Percentiles rank a stretch among this genome's conserved stretches.
Conservation (phyloP, 2,329 filamentous ascomycete species). For the Aquanectria penicillioides region DNA sequence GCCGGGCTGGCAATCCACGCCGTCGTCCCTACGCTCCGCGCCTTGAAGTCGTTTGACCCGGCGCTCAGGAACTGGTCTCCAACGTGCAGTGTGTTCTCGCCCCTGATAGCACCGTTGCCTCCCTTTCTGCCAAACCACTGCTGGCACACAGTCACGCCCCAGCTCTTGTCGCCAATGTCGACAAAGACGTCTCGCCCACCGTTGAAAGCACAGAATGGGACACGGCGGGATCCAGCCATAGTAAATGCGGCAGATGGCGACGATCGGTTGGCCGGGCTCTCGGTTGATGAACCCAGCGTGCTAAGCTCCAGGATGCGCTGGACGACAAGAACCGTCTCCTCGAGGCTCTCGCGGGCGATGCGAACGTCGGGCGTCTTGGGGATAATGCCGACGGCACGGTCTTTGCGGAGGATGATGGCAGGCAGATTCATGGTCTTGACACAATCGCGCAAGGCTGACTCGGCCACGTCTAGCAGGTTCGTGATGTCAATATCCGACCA, state of each 20-base stretch:
- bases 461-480: slow-evolving; percentile 87
- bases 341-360: slow-evolving; percentile 87
- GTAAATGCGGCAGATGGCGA: slow-evolving; percentile 22
- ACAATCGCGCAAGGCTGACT: slow-evolving; percentile 84
- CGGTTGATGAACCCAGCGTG: slow-evolving; percentile 56
- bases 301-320: slow-evolving; percentile 92
- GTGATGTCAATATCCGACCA: slow-evolving; percentile 83
- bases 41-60: slow-evolving; percentile 97
- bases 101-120: slow-evolving; percentile 62
- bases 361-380: slow-evolving; percentile 70
- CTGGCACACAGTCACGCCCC: slow-evolving; percentile 94
- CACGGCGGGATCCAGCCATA: slow-evolving; percentile 41
- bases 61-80: slow-evolving; percentile 97
- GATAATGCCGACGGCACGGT: slow-evolving; percentile 83
- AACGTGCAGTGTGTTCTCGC: slow-evolving; percentile 87
- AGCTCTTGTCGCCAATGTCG: slow-evolving; percentile 97
- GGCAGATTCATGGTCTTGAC: slow-evolving; percentile 82
- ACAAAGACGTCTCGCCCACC: slow-evolving; percentile 98
- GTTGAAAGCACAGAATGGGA: slow-evolving; percentile 98
- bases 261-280: slow-evolving; percentile 41
- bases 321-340: slow-evolving; percentile 94
- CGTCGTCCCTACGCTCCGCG: slow-evolving; percentile 88
- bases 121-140: slow-evolving; percentile 77
- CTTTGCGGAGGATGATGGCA: slow-evolving; percentile 85
- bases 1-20: slow-evolving; percentile 95